phyloP scores from a whole-genome alignment of 139 green algal genomes.

The Monoraphidium neglectum region DNA sequence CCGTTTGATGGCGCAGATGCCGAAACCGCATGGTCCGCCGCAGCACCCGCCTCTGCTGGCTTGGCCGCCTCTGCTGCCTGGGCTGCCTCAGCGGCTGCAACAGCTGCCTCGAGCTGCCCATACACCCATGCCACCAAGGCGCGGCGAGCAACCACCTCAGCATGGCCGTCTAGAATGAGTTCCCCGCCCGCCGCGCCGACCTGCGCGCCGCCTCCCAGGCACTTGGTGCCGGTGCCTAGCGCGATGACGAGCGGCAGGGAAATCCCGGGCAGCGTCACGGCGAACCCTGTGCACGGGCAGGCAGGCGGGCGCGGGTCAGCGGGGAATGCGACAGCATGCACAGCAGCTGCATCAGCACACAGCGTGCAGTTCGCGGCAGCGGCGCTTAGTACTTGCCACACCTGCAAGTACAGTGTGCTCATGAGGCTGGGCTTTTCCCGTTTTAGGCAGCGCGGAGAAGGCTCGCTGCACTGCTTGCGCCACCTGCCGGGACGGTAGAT shows the following conservation, averaged over 20 bases:
- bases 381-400: not conserved
- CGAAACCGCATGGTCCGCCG: not conserved
- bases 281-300: conserved; percentile 13
- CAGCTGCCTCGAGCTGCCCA: conserved; percentile 38
- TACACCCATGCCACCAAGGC: conserved; percentile 74
- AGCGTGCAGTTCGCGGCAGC: too few species aligned
- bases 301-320: too few species aligned
- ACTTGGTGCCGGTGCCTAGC: conserved; percentile 86
- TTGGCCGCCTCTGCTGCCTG: conserved; percentile 4
- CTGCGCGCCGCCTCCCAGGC: conserved; percentile 48
- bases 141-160: conserved; percentile 71
- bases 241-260: conserved; percentile 44
- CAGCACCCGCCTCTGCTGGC: not conserved
- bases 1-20: not conserved
- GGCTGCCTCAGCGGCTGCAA: not conserved
- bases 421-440: conserved; percentile 75
- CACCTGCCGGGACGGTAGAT: conserved; percentile 12
- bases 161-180: conserved; percentile 80
- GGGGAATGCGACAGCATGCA: not conserved
- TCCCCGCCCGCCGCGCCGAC: conserved; percentile 31
- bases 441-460: conserved; percentile 63
- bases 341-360: too few species aligned
- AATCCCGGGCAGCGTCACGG: conserved; percentile 10
- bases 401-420: conserved; percentile 82
- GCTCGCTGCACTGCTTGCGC: conserved; percentile 34